Evolutionary conservation across 176 grass and related monocot species (phyloP).

Genomic region (Coix lacrymajobi): DNA sequence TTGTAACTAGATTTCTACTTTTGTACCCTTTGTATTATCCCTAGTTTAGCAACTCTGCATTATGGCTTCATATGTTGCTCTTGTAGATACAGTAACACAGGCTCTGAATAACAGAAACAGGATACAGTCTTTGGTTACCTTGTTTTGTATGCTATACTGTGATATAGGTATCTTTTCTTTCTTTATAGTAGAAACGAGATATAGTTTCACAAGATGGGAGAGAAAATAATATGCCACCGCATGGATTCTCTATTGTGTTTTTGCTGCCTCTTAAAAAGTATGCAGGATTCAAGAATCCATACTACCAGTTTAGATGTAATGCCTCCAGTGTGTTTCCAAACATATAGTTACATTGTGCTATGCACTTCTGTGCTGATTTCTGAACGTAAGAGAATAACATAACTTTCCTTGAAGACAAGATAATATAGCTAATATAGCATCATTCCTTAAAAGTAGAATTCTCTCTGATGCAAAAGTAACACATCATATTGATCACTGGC

Average conservation of each 20-base stretch:
- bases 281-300: neutral
- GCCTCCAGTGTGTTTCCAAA: neutral
- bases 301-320: neutral
- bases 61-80: neutral
- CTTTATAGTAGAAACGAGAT: neutral
- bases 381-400: neutral
- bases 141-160: too few species aligned
- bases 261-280: neutral
- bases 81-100: too few species aligned
- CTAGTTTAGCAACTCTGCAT: neutral
- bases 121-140: neutral
- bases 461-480: neutral
- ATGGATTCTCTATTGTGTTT: neutral
- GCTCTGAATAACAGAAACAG: too few species aligned
- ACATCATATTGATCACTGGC: neutral
- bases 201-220: neutral
- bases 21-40: neutral
- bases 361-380: neutral
- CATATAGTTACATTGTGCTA: neutral
- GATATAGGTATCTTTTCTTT: neutral
- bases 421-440: neutral
- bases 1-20: neutral
- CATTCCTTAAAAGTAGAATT: neutral
- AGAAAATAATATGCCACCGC: neutral
- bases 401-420: neutral